Percentiles rank a stretch among this genome's conserved stretches.
Conservation (phyloP, 2,329 filamentous ascomycete species). For the Alternaria rosae region DNA sequence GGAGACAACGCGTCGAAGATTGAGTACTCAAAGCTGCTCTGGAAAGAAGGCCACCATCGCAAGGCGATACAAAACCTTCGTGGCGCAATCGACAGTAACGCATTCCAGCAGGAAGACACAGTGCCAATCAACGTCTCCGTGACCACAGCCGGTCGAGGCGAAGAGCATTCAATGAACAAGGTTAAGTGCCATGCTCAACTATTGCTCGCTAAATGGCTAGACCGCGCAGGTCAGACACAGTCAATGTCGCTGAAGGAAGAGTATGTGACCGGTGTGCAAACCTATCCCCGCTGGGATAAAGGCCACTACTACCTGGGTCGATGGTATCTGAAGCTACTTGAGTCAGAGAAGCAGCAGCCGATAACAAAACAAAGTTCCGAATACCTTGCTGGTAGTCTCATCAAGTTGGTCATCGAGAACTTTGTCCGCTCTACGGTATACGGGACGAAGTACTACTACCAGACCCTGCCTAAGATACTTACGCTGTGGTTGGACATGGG, state of each 20-base stretch:
- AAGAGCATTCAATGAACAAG: constrained; percentile 58
- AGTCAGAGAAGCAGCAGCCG: constrained; percentile 82
- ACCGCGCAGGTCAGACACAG: constrained; percentile 91
- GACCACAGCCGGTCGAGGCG: constrained; percentile 49
- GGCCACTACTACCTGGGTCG: constrained; percentile 96
- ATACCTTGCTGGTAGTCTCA: constrained; percentile 77
- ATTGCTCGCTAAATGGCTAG: constrained; percentile 94
- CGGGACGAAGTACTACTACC: constrained; percentile 94
- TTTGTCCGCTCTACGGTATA: constrained; percentile 86
- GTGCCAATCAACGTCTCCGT: constrained; percentile 46
- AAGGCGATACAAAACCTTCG: constrained; percentile 94
- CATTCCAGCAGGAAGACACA: constrained; percentile 66
- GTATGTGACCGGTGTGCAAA: constrained; percentile 82
- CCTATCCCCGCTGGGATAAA: constrained; percentile 82
- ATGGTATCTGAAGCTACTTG: constrained; percentile 95
- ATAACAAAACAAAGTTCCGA: constrained; percentile 70
- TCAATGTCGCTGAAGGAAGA: constrained; percentile 73
- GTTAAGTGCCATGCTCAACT: constrained; percentile 82
- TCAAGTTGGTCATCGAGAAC: constrained; percentile 91
- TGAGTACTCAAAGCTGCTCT: constrained; percentile 90
- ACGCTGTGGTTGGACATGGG: constrained; percentile 96
- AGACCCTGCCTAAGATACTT: constrained; percentile 88
- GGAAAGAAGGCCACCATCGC: constrained; percentile 90
- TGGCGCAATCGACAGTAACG: constrained; percentile 81
- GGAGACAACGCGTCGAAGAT: constrained; percentile 89